Base-by-base conservation (phyloP, 257 asterid species). In the Solanum bukasovii region DNA sequence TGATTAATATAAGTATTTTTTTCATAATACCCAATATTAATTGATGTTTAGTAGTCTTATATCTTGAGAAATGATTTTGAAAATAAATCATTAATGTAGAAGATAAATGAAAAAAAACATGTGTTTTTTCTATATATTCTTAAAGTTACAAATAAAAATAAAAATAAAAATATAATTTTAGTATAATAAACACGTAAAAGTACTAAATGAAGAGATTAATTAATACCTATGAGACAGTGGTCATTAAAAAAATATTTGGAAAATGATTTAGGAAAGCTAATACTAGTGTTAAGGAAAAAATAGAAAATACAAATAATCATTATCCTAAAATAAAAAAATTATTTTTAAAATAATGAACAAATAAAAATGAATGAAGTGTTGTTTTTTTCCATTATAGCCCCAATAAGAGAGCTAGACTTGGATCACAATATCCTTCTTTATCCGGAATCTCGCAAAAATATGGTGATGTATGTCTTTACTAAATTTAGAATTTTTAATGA, bases 391-490 rank as follows among this genome's bases (percentile, higher is more conserved):
- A 29, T 44, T 10, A 67, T 71, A 27, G 4, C 33, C 84, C 38
- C 49, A 72, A 84, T 84, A 35, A 56, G 63, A 70, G 65, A 65
- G 35, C 74, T 68, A 71, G 35, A 86, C 18, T 34, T 79, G 78
- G 79, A 86, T 86, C 79, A 82, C 27, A n/a, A n/a, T n/a, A 81
- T 49, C 79, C 38, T 72, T 68, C 46, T 89, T 89, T 88, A 74
- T 85, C 89, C 88, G 86, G 49, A 87, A 87, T 89, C 88, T 87
- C 75, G 89, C 87, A 35, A 25, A 83, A 86, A 79, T 38, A 13
- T 34, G 14, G 67, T 20, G 38, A 29, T 85, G 70, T 74, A 2
- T 44, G 63, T 65, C 61, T 71, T 85, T 84, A 83, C 91, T 87
- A 89, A 52, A 89, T 82, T 89, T 89, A 81, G 89, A 82, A 56